Evolutionary conservation across 106 monocot species (phyloP), one percentile per base, ranked within the genome.

Genomic region (Dioscorea alata): DNA sequence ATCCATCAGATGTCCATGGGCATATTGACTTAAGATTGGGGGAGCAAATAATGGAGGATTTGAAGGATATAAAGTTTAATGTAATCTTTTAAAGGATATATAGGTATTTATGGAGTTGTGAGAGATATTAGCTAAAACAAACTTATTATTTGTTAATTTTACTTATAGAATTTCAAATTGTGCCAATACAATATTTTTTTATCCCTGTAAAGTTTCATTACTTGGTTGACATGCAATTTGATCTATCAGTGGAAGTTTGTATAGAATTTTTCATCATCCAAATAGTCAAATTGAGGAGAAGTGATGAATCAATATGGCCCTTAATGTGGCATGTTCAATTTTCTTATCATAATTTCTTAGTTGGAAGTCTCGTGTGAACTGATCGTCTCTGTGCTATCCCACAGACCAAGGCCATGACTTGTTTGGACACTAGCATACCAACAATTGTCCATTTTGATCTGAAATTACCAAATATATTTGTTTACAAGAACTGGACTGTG

Each of bases 401-500:
- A 18, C 17, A 90, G 97, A 90, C 97, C 12, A 92, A 83, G 80
- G 96, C 92, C 31, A 97, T 97, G 96, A 97, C 84, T 67, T 97
- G 92, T 23, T 82, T 97, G 71, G 92, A 97, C 33, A 79, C 76
- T 23, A 92, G 96, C 74, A 66, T 80, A 24, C 96, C 96, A 56
- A 92, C 84, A 65, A 87, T 97, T 76, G 96, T 92, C 49, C 96
- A 97, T 25, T 81, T 92, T 28, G 96, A 97, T 79, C 75, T 97
- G 19, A 97, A 97, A 76, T 97, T 92, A 57, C 96, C 92, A 78
- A 97, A 97, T 87, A 73, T 97, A 52, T 79, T 97, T 48, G 96
- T 97, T 17, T 89, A 97, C 79, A 89, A 89, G 75, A 89, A 97
- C 57, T 97, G 96, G 96, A 89, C 82, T 69, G 96, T 97, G 17